Percentiles rank a stretch among this genome's conserved stretches.
phyloP scores from a whole-genome alignment of 2,329 filamentous ascomycete genomes.

The Aspergillus sp. region DNA sequence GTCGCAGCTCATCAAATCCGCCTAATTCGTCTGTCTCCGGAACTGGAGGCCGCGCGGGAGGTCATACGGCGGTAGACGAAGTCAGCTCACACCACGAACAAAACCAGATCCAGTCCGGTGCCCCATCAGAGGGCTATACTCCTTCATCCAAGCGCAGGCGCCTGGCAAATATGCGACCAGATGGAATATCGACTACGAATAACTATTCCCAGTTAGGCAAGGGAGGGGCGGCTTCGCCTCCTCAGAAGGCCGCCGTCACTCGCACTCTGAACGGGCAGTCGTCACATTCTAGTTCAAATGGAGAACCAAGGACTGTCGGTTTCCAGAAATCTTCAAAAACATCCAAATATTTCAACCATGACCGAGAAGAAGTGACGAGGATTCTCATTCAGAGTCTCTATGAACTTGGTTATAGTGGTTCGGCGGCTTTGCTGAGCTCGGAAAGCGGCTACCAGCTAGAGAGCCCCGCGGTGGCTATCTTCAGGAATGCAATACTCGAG shows the following conservation, averaged over 20 bases:
- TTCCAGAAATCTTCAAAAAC: constrained; percentile 32
- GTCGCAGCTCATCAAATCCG: constrained; percentile 30
- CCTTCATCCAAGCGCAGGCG: constrained; percentile 59
- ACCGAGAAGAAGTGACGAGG: constrained; percentile 88
- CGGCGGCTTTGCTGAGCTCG: constrained; percentile 71
- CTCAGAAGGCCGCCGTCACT: constrained; percentile 50
- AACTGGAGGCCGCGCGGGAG: constrained; percentile 23
- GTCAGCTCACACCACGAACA: constrained; percentile 26
- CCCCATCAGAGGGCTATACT: constrained; percentile 31
- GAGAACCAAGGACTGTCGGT: constrained; percentile 41
- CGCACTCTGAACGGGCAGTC: constrained; percentile 58
- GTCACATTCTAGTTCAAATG: constrained; percentile 34
- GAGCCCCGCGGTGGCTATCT: constrained; percentile 79
- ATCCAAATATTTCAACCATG: constrained; percentile 73
- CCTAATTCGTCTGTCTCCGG: constrained; percentile 20
- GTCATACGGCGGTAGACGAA: constrained; percentile 28
- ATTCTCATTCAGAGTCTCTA: constrained; percentile 87
- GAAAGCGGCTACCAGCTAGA: constrained; percentile 90
- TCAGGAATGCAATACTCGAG: constrained; percentile 74
- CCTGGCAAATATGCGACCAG: constrained; percentile 62
- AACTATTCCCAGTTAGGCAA: constrained; percentile 58
- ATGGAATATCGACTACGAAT: constrained; percentile 57
- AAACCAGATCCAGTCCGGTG: constrained; percentile 23
- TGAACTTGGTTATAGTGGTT: constrained; percentile 80
- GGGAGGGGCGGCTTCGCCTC: constrained; percentile 49